Percentiles rank a stretch among this genome's conserved stretches.
Evolutionary conservation across 2,329 filamentous ascomycete genomes (phyloP).

Genomic region (Fusarium lyarnte): DNA sequence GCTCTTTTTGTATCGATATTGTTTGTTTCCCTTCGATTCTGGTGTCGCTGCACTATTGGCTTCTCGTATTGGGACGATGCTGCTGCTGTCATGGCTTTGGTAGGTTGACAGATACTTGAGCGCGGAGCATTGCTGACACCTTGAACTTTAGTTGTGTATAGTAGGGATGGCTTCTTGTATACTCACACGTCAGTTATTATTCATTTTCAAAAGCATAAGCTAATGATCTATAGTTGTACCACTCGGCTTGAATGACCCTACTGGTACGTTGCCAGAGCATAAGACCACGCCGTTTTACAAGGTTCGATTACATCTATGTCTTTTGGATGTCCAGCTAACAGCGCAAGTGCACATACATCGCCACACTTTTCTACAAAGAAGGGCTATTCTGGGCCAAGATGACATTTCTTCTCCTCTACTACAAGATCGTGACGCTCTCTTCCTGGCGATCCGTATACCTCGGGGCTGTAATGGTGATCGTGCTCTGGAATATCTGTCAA

Average conservation of each 20-base stretch:
- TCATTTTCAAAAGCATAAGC: not conserved
- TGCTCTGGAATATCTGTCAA: constrained; percentile 5
- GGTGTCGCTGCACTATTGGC: constrained; percentile 7
- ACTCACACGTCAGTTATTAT: constrained; percentile 4
- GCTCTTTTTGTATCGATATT: not conserved
- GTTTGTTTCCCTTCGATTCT: constrained; percentile 15
- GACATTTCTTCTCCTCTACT: constrained; percentile 33
- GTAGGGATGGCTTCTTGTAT: constrained; percentile 8
- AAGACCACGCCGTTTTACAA: not conserved
- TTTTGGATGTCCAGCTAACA: not conserved
- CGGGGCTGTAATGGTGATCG: not conserved
- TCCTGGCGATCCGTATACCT: constrained; percentile 10
- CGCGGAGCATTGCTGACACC: not conserved
- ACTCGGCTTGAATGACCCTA: constrained; percentile 12
- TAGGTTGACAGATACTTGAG: not conserved
- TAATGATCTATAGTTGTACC: constrained; percentile 16
- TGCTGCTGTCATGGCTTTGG: constrained; percentile 13
- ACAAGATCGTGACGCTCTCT: constrained; percentile 18
- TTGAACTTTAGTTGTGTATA: constrained; percentile 1
- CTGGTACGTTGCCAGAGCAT: not conserved
- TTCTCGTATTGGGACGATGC: constrained; percentile 17
- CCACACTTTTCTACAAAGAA: constrained; percentile 8
- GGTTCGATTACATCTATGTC: not conserved
- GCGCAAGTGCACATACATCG: constrained; percentile 18
- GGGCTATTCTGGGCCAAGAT: constrained; percentile 15